Base-by-base conservation (phyloP, 768 basidiomycete species). In the Lyophyllum decastes region DNA sequence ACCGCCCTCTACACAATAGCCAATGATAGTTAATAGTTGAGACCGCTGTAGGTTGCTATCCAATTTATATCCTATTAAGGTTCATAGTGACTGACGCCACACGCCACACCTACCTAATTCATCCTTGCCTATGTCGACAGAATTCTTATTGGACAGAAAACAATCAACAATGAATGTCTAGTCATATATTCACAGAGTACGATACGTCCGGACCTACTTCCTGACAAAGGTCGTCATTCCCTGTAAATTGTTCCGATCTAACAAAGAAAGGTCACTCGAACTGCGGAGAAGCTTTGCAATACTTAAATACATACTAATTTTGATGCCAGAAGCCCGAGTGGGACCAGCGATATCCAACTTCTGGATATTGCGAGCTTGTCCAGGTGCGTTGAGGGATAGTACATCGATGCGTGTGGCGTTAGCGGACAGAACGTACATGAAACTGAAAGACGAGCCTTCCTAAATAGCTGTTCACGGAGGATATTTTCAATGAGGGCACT, bases 351-450 rank as follows among this genome's bases (percentile, higher is more conserved):
- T 61, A 58, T 73, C 67, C 35, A 76, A 60, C 11, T 69, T 61
- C 58, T 70, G 71, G 56, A 76, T 60, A 40, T 64, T 64, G 48
- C 62, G 49, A 0, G 72, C 72, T 49, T 71, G 49, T 8, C 78
- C 78, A 14, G 75, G 73, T 3, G 66, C 77, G 44, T 71, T 65
- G 41, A 80, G 69, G 19, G 73, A 67, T 21, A 78, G 49, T 30
- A 78, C 78, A n/a, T 74, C 68, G 50, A 81, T 65, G 4, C 72
- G 66, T 0, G 77, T 76, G 22, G 68, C 68, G 60, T 73, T 74
- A 2, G 78, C 70, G 2, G 71, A 66, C 44, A 79, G 60, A 34
- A 78, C 66, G 64, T 76, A 77, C 55, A 78, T 64, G 69, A 77
- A 78, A 65, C 78, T 79, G 54, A 10, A 44, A 41, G 19, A 45